phyloP scores from a whole-genome alignment of 1,284 basidiomycete species.

The Ganoderma lucidum region DNA sequence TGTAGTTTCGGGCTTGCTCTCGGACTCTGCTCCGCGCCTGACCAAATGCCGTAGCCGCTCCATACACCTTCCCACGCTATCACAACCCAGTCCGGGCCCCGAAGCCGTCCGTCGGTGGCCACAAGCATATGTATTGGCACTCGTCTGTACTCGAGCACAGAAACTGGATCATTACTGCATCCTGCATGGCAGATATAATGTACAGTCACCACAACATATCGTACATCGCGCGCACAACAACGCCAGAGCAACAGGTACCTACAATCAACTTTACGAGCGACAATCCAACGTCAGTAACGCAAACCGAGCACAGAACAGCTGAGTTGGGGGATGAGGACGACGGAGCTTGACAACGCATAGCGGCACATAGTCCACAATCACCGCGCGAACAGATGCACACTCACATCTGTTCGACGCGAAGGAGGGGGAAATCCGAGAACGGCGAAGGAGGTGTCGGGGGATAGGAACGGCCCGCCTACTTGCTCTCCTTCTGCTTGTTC shows the following conservation, averaged over 20 bases:
- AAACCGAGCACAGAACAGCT: neutral
- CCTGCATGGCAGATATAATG: constrained; percentile 26
- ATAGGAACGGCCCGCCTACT: constrained; percentile 44
- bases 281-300: constrained; percentile 24
- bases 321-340: neutral
- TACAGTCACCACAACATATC: constrained; percentile 27
- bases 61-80: constrained; percentile 21
- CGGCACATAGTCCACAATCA: constrained; percentile 11
- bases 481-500: constrained; percentile 77
- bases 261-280: constrained; percentile 10
- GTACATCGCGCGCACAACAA: constrained; percentile 20
- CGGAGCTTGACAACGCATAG: constrained; percentile 7
- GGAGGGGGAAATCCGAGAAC: neutral
- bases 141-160: neutral
- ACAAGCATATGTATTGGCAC: constrained; percentile 2
- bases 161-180: constrained; percentile 24
- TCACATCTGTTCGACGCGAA: constrained; percentile 5
- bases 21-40: neutral
- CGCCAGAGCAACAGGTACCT: constrained; percentile 3
- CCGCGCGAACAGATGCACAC: constrained; percentile 8
- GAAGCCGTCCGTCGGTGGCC: constrained; percentile 7
- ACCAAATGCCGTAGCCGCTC: constrained; percentile 5
- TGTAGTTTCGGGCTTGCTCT: constrained; percentile 18
- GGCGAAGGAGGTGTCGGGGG: constrained; percentile 6
- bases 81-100: neutral